Base-by-base conservation (phyloP, 306 rosid genomes). In the Glycine latifolia region DNA sequence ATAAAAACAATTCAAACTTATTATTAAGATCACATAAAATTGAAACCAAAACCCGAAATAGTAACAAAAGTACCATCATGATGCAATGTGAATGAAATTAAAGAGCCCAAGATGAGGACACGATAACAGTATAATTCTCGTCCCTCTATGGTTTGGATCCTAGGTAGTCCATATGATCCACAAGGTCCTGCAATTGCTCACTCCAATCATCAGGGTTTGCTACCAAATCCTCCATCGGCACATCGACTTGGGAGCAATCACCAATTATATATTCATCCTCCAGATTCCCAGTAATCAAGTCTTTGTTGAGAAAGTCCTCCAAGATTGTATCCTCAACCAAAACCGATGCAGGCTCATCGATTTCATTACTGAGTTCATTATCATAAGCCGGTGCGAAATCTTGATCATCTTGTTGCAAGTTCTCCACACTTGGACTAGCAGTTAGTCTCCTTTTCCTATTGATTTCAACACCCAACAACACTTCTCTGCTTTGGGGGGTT, bases 371-470 rank as follows among this genome's bases (percentile, higher is more conserved):
- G 5, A 87, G 80, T 67, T 88, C 86, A 31, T 82, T 31, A 74
- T 84, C 97, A 76, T 73, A 20, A 17, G 68, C 73, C 16, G 75
- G 46, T 6, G 88, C 48, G 82, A 91, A 74, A 35, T 87, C 92
- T 56, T 43, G 84, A 47, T 84, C 62, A 71, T 52, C 85, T 55
- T 86, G 89, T 54, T 43, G 93, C 65, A 89, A 79, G 83, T 75
- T 85, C 85, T 89, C 92, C 71, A 83, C 54, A 76, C 88, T 86
- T 0, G 91, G 78, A 67, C 82, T 80, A 0, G 91, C 89, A 44
- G 82, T 56, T 48, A 91, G 86, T 75, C 97, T 91, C 77, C 94
- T 67, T 75, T 91, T 90, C 56, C 91, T 79, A 17, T 91, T 89
- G 11, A 87, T 76, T 37, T 77, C 88, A 3, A 69, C 84, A 8